Conservation (phyloP, 139 green algal genomes). For the Chlorella sp. region DNA sequence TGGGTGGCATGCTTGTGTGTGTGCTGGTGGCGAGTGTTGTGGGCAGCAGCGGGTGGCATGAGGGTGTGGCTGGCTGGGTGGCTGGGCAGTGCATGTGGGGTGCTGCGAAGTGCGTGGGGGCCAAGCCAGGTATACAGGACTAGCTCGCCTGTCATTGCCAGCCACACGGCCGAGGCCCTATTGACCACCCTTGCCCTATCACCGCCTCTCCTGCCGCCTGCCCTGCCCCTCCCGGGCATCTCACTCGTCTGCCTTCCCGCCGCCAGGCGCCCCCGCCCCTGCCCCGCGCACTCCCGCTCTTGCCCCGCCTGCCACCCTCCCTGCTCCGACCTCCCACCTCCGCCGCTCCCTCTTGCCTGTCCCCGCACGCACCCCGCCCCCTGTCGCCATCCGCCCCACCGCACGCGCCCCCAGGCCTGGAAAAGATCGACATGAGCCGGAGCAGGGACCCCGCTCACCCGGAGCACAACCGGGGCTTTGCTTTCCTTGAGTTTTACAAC, state of each 20-base stretch:
- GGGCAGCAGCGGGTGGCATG: no score
- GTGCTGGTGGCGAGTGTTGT: not conserved
- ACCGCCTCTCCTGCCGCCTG: no score
- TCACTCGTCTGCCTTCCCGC: not conserved
- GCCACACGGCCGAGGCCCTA: not conserved
- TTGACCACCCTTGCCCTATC: not conserved
- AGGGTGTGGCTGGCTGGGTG: not conserved
- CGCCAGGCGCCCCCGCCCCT: not conserved
- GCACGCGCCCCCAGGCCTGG: conserved; percentile 50
- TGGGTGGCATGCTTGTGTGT: no score
- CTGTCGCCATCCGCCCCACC: not conserved
- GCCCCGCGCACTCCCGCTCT: not conserved
- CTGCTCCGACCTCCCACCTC: not conserved
- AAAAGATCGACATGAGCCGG: conserved; percentile 70
- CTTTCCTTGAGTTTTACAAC: conserved; percentile 94
- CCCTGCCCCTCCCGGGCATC: not conserved
- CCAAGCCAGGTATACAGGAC: not conserved
- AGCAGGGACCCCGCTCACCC: conserved; percentile 61
- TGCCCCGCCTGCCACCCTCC: not conserved
- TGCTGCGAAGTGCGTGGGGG: not conserved
- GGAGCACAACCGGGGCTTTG: conserved; percentile 85
- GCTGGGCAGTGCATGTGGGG: no score
- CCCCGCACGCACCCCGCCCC: not conserved
- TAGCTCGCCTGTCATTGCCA: not conserved
- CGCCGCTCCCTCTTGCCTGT: not conserved